Conservation (phyloP, 208 protist genomes). For the Willaertia magna region DNA sequence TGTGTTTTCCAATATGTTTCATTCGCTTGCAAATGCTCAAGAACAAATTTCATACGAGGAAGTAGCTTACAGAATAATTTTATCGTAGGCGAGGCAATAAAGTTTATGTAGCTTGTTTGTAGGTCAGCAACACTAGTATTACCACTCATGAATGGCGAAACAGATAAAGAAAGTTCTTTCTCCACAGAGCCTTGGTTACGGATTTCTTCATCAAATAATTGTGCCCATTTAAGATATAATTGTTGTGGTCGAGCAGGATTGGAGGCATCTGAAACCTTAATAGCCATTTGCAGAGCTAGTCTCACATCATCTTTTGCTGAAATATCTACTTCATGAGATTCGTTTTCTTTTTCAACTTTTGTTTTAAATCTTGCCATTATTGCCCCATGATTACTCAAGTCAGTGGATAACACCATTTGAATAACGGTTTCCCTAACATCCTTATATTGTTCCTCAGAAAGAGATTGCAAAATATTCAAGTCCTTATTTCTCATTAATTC, state of each 20-base stretch:
- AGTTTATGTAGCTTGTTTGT: slow-evolving; percentile 76
- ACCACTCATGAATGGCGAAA: slow-evolving; percentile 82
- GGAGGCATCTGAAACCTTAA: slow-evolving; percentile 85
- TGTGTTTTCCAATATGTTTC: slow-evolving; percentile 67
- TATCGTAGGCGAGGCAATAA: slow-evolving; percentile 72
- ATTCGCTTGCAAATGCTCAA: slow-evolving; percentile 55
- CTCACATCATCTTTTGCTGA: slow-evolving; percentile 57
- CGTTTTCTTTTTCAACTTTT: slow-evolving; percentile 40
- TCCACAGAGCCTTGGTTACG: slow-evolving; percentile 80
- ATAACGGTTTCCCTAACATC: slow-evolving; percentile 70
- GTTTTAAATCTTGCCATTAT: slow-evolving; percentile 51
- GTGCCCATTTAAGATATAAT: slow-evolving; percentile 71
- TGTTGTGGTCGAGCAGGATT: slow-evolving; percentile 68
- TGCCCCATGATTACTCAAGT: slow-evolving; percentile 73
- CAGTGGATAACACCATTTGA: slow-evolving; percentile 80
- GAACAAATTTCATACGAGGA: slow-evolving; percentile 58
- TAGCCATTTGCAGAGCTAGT: slow-evolving; percentile 61
- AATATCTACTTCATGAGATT: slow-evolving; percentile 30
- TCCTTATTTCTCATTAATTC: slow-evolving; percentile 63
- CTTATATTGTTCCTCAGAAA: slow-evolving; percentile 54
- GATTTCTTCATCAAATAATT: slow-evolving; percentile 75
- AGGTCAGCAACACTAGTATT: slow-evolving; percentile 55
- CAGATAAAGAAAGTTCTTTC: slow-evolving; percentile 49
- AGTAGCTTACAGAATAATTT: slow-evolving; percentile 58
- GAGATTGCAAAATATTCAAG: slow-evolving; percentile 59